These are phyloP conservation scores for Chrysosporium keratinophilum DNA, from an alignment of 2,329 filamentous ascomycete species.

Conservation along the genomic window DNA sequence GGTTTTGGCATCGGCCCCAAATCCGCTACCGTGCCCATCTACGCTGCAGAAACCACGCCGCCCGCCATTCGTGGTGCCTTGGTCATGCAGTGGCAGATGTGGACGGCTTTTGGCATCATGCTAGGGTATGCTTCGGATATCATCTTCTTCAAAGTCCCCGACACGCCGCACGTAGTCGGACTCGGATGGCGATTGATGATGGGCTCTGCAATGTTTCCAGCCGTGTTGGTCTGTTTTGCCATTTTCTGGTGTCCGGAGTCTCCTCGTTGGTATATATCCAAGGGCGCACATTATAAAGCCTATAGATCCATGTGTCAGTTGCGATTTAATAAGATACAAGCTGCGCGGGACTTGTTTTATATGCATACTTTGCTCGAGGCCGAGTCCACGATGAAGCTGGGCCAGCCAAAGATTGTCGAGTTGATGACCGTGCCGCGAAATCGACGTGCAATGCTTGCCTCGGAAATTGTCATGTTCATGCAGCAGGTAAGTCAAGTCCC, in stretches of 20 bases:
- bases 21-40: constrained; percentile 64
- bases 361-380: constrained; percentile 48
- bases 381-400: constrained; percentile 46
- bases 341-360: constrained; percentile 38
- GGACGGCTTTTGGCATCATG: constrained; percentile 43
- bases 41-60: constrained; percentile 63
- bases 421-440: constrained; percentile 53
- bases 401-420: constrained; percentile 45
- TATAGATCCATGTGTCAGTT: constrained; percentile 37
- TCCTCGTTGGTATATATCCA: constrained; percentile 41
- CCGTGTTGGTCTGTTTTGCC: constrained; percentile 46
- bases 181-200: constrained; percentile 60
- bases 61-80: constrained; percentile 60
- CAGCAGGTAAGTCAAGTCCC: constrained; percentile 41
- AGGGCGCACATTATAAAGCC: constrained; percentile 34
- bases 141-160: constrained; percentile 48
- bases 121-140: constrained; percentile 51
- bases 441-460: constrained; percentile 50
- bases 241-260: constrained; percentile 55
- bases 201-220: constrained; percentile 54
- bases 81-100: constrained; percentile 72
- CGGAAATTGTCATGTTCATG: constrained; percentile 57
- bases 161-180: constrained; percentile 45
- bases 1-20: constrained; percentile 72
- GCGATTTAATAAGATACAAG: constrained; percentile 36